Base-by-base conservation (phyloP, 139 green algal species). In the Chlorella sp. region DNA sequence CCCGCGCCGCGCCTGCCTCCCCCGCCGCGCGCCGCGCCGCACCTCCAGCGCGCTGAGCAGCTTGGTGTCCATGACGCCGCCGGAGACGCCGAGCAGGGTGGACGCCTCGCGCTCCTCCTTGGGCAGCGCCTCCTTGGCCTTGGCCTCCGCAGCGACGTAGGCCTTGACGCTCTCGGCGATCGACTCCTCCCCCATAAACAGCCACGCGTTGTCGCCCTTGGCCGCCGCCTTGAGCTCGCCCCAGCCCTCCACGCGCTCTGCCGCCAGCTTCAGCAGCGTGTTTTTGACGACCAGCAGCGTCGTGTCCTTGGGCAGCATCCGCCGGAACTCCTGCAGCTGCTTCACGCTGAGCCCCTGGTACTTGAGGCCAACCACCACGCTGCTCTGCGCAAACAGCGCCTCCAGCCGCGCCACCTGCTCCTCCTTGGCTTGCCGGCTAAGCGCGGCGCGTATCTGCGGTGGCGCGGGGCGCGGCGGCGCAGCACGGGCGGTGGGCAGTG, bases 141-240 rank as follows among this genome's bases (percentile, higher is more conserved):
- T 77, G 53, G 91, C 89, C 80, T 95, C 84, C 70, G 94, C 93
- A 27, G 89, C 83, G 48, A 92, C 81, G 64, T 87, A 96, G 33
- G 82, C 73, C 79, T 96, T 96, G 21, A 96, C 77, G 23, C 67
- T 60, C n/a, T 82, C 78, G 3, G 86, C 55, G 46, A 97, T 91
- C 73, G 76, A 63, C 43, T 97, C 92, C 74, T 97, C 93, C 11
- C 81, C 53, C n/a, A 93, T 76, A 83, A 97, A 97, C 36, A 97
- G 80, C 90, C 92, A 97, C 0, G 89, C 90, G 77, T 97, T 97
- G 75, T 95, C 89, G 27, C 88, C 88, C 55, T 85, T 84, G 59
- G 77, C 64, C 27, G 69, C 68, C 23, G 80, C 35, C 45, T 76
- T 85, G 15, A 85, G 79, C 14, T 72, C 64, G 25, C 50, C 36